Evolutionary conservation across 2,329 filamentous ascomycete species (phyloP).

Genomic region (Talaromyces sp.): DNA sequence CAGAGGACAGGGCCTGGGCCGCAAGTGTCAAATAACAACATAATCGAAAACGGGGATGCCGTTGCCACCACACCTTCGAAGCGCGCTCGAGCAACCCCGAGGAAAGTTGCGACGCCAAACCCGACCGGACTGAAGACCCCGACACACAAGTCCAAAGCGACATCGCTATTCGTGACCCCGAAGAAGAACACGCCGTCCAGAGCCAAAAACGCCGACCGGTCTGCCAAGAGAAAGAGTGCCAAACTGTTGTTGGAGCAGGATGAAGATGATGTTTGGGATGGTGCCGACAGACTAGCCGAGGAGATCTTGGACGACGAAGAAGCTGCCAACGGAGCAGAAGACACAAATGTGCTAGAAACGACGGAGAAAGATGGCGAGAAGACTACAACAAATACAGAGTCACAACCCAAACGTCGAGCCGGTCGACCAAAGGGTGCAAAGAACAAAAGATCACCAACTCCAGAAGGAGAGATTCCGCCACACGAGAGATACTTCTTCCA

Average conservation of each 20-base stretch:
- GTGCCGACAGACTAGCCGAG: slow-evolving; percentile 62
- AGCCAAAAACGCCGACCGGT: slow-evolving; percentile 71
- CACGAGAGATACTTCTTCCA: slow-evolving; percentile 94
- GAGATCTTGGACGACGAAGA: slow-evolving; percentile 57
- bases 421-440: slow-evolving; percentile 53
- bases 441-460: slow-evolving; percentile 68
- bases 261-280: slow-evolving; percentile 63
- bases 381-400: slow-evolving; percentile 41
- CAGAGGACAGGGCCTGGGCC: slow-evolving; percentile 21
- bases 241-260: slow-evolving; percentile 69
- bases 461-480: slow-evolving; percentile 74
- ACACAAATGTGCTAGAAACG: slow-evolving; percentile 22
- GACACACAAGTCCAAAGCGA: slow-evolving; percentile 32
- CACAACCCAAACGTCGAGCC: slow-evolving; percentile 48
- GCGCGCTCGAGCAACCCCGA: slow-evolving; percentile 26
- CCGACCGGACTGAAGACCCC: slow-evolving; percentile 34
- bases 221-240: slow-evolving; percentile 80
- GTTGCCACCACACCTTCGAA: slow-evolving; percentile 25
- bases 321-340: slow-evolving; percentile 20
- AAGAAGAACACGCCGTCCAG: slow-evolving; percentile 50
- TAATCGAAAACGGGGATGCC: slow-evolving; percentile 19
- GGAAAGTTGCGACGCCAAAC: slow-evolving; percentile 22
- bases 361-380: slow-evolving; percentile 24
- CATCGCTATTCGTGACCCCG: slow-evolving; percentile 38
- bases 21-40: neutral